These are phyloP conservation scores for Salix dunnii DNA, from an alignment of 345 rosid species.

Conservation along the genomic window DNA sequence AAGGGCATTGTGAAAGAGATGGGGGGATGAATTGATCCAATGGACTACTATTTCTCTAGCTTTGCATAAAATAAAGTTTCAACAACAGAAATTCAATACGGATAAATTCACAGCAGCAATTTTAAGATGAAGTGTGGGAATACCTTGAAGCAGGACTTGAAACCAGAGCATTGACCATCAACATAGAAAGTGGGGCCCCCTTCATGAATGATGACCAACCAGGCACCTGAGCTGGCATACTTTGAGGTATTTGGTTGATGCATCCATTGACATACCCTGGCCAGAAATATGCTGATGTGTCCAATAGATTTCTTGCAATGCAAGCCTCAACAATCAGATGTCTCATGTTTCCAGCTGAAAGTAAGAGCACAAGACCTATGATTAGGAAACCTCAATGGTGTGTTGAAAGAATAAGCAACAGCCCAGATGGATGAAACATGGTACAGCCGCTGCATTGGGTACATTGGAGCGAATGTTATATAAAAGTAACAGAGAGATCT, in stretches of 20 bases:
- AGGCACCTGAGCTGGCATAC: conserved; percentile 45
- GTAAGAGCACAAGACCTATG: conserved; percentile 13
- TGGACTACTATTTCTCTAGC: neutral
- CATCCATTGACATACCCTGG: conserved; percentile 66
- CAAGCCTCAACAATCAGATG: conserved; percentile 98
- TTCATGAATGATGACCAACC: conserved; percentile 89
- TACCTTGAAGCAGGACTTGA: conserved; percentile 95
- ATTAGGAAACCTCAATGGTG: conserved; percentile 10
- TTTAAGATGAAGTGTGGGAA: conserved; percentile 7
- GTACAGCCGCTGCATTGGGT: neutral
- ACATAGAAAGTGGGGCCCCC: conserved; percentile 70
- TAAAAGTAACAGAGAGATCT: conserved; percentile 4
- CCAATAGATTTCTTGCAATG: conserved; percentile 83
- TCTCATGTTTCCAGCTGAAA: conserved; percentile 84
- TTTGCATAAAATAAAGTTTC: conserved; percentile 1
- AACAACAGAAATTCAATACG: neutral
- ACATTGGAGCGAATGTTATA: neutral
- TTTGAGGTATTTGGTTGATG: conserved; percentile 59
- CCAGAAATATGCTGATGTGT: conserved; percentile 90
- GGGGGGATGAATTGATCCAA: neutral
- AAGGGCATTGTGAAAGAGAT: neutral
- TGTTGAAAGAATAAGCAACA: neutral
- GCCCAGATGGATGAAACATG: neutral
- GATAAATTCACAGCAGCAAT: neutral
- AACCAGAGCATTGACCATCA: conserved; percentile 54